phyloP scores from a whole-genome alignment of 371 early-diverging fungal species.

The Mortierella sp. region DNA sequence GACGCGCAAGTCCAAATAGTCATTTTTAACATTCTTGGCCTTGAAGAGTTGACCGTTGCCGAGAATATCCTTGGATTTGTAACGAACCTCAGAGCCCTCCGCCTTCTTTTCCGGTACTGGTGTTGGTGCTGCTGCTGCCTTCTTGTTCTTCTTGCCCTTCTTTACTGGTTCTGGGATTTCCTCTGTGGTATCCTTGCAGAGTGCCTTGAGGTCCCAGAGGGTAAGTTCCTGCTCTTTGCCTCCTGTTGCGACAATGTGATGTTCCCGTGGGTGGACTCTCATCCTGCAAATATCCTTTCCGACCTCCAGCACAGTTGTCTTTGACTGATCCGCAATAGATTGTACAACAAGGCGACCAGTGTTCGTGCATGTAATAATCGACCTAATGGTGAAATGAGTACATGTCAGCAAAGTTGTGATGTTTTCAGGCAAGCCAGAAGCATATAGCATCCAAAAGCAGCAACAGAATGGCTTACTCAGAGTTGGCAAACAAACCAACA shows the following conservation, averaged over 20 bases:
- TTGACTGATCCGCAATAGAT: constrained; percentile 27
- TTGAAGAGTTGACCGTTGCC: constrained; percentile 67
- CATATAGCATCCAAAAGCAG: neutral
- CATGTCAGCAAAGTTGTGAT: neutral
- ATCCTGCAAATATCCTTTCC: constrained; percentile 72
- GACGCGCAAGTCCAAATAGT: constrained; percentile 84
- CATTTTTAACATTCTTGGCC: constrained; percentile 80
- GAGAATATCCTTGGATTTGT: constrained; percentile 54
- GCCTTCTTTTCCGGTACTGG: constrained; percentile 57
- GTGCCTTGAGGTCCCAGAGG: constrained; percentile 78
- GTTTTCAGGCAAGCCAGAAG: neutral
- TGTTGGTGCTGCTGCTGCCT: constrained; percentile 31
- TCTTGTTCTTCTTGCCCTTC: constrained; percentile 37
- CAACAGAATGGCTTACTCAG: constrained; percentile 52
- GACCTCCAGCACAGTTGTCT: constrained; percentile 29
- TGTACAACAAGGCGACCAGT: constrained; percentile 50
- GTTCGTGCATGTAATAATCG: constrained; percentile 66
- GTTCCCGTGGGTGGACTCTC: constrained; percentile 76
- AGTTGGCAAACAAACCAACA: constrained; percentile 74
- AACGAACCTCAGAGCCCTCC: constrained; percentile 32
- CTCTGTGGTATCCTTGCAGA: constrained; percentile 27
- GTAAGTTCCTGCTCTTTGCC: constrained; percentile 90
- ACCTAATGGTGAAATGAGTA: constrained; percentile 34
- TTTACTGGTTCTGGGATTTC: neutral
- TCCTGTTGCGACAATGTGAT: constrained; percentile 84